Conservation (phyloP, 257 asterid genomes). For the Solanum tarapatanum region DNA sequence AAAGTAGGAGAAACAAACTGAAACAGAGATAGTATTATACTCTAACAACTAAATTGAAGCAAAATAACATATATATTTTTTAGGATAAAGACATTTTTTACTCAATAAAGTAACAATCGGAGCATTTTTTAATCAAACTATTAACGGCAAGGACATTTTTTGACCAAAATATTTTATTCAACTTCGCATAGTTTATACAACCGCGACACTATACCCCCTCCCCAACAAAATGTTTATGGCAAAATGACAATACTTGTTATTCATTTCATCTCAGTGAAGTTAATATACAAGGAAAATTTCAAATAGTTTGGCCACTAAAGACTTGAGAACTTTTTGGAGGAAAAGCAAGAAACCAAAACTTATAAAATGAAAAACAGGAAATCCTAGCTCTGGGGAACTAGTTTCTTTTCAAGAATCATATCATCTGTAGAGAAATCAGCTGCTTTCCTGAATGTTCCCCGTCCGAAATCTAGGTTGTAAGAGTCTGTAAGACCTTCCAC, state of each 20-base stretch:
- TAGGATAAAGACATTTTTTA: too few species aligned
- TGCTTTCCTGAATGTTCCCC: constrained; percentile 81
- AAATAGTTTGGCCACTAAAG: neutral
- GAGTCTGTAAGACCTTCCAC: constrained; percentile 86
- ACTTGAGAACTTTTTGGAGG: neutral
- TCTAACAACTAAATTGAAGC: neutral
- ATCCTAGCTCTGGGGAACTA: constrained; percentile 45
- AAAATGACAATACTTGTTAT: neutral
- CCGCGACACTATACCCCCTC: neutral
- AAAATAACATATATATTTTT: too few species aligned
- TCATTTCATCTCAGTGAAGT: neutral
- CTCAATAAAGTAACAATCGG: neutral
- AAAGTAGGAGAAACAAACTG: neutral
- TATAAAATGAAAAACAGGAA: neutral
- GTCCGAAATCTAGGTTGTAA: constrained; percentile 86
- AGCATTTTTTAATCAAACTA: neutral
- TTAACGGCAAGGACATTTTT: neutral
- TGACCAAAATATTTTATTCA: neutral
- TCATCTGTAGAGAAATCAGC: constrained; percentile 97
- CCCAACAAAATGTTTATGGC: neutral
- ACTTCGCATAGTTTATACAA: neutral
- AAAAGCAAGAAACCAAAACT: neutral
- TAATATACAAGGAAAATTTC: neutral
- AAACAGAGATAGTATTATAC: neutral
- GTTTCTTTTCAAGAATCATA: constrained; percentile 71